These are phyloP conservation scores for Fragaria nilgerrensis DNA, from an alignment of 306 rosid genomes.

Conservation along the genomic window DNA sequence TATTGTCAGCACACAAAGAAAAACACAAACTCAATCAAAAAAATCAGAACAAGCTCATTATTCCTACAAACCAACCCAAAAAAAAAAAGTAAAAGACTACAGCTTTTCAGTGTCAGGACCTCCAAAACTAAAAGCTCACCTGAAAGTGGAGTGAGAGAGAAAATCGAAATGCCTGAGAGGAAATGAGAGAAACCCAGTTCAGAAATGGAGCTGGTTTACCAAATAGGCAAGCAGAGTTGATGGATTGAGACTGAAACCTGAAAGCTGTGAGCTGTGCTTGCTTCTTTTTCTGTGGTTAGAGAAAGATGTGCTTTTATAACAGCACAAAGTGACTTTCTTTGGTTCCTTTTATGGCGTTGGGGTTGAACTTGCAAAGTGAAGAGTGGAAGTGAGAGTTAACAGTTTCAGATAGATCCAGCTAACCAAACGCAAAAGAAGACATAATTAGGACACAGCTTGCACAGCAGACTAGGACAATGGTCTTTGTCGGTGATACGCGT, in stretches of 20 bases:
- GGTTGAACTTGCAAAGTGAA: not conserved
- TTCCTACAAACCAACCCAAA: not conserved
- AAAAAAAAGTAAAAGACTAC: not conserved
- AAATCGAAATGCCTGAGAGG: not conserved
- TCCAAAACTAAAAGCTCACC: not conserved
- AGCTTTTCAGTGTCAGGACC: not conserved
- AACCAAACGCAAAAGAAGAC: not conserved
- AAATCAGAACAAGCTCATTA: not conserved
- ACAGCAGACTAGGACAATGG: not conserved
- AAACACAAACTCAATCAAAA: not conserved
- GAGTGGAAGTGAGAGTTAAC: not conserved
- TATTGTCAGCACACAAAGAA: not conserved
- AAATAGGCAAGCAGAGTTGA: not conserved
- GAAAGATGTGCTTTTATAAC: not conserved
- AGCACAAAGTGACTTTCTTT: not conserved
- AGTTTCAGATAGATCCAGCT: conserved; percentile 3
- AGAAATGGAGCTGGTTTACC: not conserved
- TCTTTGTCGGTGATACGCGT: conserved; percentile 5
- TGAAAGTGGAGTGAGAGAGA: not conserved
- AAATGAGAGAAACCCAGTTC: not conserved
- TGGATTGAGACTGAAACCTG: not conserved
- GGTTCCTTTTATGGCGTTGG: not conserved
- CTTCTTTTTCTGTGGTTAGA: not conserved
- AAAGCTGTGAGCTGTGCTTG: conserved; percentile 1
- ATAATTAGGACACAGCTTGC: conserved; percentile 1